These are phyloP conservation scores for Penicillium bialowiezense DNA, from an alignment of 495 filamentous ascomycete species.

Conservation along the genomic window DNA sequence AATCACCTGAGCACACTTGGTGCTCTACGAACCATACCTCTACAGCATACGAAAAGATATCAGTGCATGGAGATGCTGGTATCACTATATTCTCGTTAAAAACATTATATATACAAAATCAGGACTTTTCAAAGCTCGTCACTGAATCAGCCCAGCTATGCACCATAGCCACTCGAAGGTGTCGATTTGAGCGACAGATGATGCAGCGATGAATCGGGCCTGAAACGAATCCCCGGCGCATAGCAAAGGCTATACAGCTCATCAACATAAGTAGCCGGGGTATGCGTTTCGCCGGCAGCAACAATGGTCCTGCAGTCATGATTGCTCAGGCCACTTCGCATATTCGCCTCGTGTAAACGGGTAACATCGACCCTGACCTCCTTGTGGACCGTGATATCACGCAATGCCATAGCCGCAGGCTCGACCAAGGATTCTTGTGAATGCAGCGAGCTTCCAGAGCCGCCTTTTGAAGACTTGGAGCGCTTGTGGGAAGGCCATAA, in stretches of 20 bases:
- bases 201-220: slow-evolving; percentile 23
- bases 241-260: slow-evolving; percentile 45
- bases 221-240: slow-evolving; percentile 31
- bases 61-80: not conserved
- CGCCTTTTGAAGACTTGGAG: not conserved
- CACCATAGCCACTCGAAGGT: too few species aligned
- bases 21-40: too few species aligned
- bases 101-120: slow-evolving; percentile 1
- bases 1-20: too few species aligned
- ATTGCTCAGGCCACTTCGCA: slow-evolving; percentile 15
- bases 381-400: slow-evolving; percentile 54
- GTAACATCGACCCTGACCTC: slow-evolving; percentile 52
- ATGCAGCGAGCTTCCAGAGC: slow-evolving; percentile 23
- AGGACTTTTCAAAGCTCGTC: not conserved
- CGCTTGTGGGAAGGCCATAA: slow-evolving; percentile 33
- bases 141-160: too few species aligned
- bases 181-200: not conserved
- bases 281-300: slow-evolving; percentile 28
- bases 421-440: slow-evolving; percentile 34
- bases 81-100: not conserved
- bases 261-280: slow-evolving; percentile 36
- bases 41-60: too few species aligned
- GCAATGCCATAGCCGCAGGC: slow-evolving; percentile 21
- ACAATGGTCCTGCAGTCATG: slow-evolving; percentile 30
- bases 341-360: slow-evolving; percentile 28